Evolutionary conservation across 352 stramenopile genomes (phyloP).

Genomic region (Aphanomyces invadans): DNA sequence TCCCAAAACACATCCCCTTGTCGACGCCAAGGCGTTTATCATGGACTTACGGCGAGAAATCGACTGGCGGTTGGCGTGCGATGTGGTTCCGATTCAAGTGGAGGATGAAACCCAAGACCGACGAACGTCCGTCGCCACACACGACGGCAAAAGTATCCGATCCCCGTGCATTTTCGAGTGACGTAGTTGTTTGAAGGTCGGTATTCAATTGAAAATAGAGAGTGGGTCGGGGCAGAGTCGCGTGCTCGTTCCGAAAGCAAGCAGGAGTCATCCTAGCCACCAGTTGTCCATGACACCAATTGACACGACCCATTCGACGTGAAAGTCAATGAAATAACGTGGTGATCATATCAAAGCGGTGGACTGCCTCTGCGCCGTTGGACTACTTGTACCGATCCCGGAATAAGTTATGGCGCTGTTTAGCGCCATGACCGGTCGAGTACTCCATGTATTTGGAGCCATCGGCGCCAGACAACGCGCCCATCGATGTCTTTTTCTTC

Average conservation of each 20-base stretch:
- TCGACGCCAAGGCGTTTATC: conserved; percentile 2
- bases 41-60: conserved; percentile 7
- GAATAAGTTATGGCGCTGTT: conserved; percentile 83
- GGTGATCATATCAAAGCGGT: too few relatives aligned
- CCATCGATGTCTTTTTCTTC: conserved; percentile 74
- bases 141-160: not conserved
- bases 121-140: not conserved
- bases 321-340: too few relatives aligned
- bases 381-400: conserved; percentile 56
- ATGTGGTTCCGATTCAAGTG: not conserved
- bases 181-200: too few relatives aligned
- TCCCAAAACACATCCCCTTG: too few relatives aligned
- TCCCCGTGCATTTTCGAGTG: too few relatives aligned
- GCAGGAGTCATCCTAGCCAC: too few relatives aligned
- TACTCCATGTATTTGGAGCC: conserved; percentile 84
- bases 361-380: not conserved
- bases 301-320: not conserved
- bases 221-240: too few relatives aligned
- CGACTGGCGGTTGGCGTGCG: not conserved
- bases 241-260: too few relatives aligned
- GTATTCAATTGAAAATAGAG: too few relatives aligned
- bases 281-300: too few relatives aligned
- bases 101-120: not conserved
- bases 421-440: conserved; percentile 67
- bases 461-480: conserved; percentile 66